These are phyloP conservation scores for Tolypocladium ophioglossoides DNA, from an alignment of 2,329 filamentous ascomycete species.

Conservation along the genomic window DNA sequence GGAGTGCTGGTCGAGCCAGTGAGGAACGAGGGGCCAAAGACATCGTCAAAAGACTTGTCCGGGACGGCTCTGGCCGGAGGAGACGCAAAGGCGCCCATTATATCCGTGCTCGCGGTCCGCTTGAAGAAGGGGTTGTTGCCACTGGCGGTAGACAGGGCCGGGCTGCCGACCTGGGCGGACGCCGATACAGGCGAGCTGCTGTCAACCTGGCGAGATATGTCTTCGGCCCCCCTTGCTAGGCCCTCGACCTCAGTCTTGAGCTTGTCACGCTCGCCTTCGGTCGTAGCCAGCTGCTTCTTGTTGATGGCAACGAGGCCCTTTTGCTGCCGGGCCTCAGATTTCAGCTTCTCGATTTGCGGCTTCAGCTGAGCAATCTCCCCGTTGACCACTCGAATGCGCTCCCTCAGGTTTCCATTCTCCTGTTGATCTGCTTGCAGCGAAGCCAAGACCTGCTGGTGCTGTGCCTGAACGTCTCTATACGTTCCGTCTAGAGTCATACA, in stretches of 20 bases:
- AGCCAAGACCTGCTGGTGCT: constrained; percentile 66
- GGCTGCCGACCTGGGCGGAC: constrained; percentile 52
- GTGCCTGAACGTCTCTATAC: constrained; percentile 69
- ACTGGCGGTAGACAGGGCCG: constrained; percentile 56
- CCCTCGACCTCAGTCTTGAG: constrained; percentile 69
- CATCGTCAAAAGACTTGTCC: constrained; percentile 71
- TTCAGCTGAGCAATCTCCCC: constrained; percentile 74
- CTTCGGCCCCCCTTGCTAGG: constrained; percentile 52
- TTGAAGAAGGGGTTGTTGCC: constrained; percentile 95
- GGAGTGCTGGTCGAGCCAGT: constrained; percentile 30
- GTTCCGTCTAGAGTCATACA: constrained; percentile 73
- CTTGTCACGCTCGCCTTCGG: constrained; percentile 81
- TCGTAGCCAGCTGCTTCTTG: constrained; percentile 90
- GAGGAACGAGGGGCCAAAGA: constrained; percentile 65
- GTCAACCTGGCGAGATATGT: constrained; percentile 41
- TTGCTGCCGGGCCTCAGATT: constrained; percentile 84
- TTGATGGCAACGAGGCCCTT: constrained; percentile 96
- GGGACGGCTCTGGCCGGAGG: constrained; percentile 36
- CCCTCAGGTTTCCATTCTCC: constrained; percentile 77
- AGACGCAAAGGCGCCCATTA: constrained; percentile 43
- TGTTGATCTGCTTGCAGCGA: constrained; percentile 78
- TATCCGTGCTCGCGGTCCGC: constrained; percentile 50
- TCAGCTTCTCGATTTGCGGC: constrained; percentile 86
- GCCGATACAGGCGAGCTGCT: constrained; percentile 37
- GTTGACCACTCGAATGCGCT: constrained; percentile 76